phyloP scores from a whole-genome alignment of 1,139 yeast genomes.

The Blastobotrys proliferans region DNA sequence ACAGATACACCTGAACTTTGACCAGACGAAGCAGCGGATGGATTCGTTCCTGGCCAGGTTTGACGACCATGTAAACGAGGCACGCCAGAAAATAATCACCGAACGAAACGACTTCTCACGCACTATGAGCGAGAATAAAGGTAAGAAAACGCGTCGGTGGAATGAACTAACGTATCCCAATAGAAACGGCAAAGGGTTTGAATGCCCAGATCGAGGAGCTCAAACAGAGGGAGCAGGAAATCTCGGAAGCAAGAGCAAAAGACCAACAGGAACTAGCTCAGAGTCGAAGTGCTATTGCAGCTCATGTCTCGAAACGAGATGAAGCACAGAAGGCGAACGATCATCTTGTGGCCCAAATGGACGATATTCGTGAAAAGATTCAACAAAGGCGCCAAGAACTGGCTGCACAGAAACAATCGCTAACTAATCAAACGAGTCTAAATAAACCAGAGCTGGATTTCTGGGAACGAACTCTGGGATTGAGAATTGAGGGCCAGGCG shows the following conservation, averaged over 20 bases:
- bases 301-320: slow-evolving; percentile 22
- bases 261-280: slow-evolving; percentile 26
- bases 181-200: slow-evolving; percentile 24
- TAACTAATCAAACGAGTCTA: slow-evolving; percentile 25
- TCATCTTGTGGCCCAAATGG: slow-evolving; percentile 19
- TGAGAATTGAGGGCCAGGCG: slow-evolving; percentile 27
- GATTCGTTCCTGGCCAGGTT: slow-evolving; percentile 27
- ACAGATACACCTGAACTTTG: slow-evolving; percentile 25
- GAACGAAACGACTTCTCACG: slow-evolving; percentile 24
- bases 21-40: slow-evolving; percentile 24
- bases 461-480: slow-evolving; percentile 32
- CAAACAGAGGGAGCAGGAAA: slow-evolving; percentile 23
- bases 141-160: slow-evolving; percentile 1
- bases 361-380: slow-evolving; percentile 17
- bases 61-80: slow-evolving; percentile 24
- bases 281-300: slow-evolving; percentile 22
- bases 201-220: slow-evolving; percentile 25
- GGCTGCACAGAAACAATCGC: slow-evolving; percentile 19
- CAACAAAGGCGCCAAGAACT: slow-evolving; percentile 19
- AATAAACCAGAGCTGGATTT: slow-evolving; percentile 30
- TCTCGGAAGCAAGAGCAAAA: slow-evolving; percentile 21
- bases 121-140: slow-evolving; percentile 22
- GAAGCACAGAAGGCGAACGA: slow-evolving; percentile 22
- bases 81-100: slow-evolving; percentile 24
- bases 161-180: neutral